Conservation (phyloP, 306 rosid genomes). For the Rosa persica region DNA sequence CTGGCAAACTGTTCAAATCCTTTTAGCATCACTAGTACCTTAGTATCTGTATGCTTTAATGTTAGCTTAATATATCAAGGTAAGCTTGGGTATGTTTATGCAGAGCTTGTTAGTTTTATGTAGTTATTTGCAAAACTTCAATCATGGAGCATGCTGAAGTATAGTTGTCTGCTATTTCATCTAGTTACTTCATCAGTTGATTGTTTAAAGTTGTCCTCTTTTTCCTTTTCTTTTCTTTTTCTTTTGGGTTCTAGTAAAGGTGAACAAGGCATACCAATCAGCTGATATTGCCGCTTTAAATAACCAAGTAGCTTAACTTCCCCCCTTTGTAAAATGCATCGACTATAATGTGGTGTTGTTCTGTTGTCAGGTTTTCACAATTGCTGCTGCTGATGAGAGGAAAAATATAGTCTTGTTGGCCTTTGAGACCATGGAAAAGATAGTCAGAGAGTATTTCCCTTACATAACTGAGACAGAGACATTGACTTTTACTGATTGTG, state of each 20-base stretch:
- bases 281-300: background rate
- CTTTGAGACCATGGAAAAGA: slow-evolving; percentile 97
- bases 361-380: slow-evolving; percentile 80
- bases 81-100: background rate
- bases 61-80: background rate
- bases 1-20: background rate
- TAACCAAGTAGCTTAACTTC: background rate
- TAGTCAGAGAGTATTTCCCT: slow-evolving; percentile 95
- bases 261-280: background rate
- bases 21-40: background rate
- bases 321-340: slow-evolving; percentile 6
- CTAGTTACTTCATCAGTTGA: background rate
- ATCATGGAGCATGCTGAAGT: background rate
- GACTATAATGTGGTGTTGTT: slow-evolving; percentile 36
- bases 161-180: background rate
- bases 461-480: slow-evolving; percentile 99
- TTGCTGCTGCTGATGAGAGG: slow-evolving; percentile 94
- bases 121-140: background rate
- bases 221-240: background rate
- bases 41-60: background rate
- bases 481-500: slow-evolving; percentile 90
- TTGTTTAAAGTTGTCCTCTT: background rate
- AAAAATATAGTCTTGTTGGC: slow-evolving; percentile 92
- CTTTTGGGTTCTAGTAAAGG: background rate
- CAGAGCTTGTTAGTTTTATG: background rate